Percentiles rank a stretch among this genome's conserved stretches.
These are phyloP conservation scores for Leccinum fibrillosum DNA, from an alignment of 768 basidiomycete species.

Conservation along the genomic window DNA sequence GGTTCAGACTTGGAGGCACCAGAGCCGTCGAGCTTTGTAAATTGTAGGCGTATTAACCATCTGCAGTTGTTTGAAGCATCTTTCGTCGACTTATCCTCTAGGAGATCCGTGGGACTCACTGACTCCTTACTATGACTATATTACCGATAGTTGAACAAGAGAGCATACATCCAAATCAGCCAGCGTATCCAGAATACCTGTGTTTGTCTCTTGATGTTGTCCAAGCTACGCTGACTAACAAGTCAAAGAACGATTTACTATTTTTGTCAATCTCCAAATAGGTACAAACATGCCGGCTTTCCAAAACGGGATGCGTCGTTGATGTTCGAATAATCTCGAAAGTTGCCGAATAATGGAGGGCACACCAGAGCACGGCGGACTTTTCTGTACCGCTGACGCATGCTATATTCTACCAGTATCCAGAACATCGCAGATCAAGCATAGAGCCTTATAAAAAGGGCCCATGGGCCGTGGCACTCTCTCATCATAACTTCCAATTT, in stretches of 20 bases:
- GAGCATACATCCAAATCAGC: too few species aligned
- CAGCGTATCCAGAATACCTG: too few species aligned
- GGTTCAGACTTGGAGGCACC: too few species aligned
- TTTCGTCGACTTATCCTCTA: too few species aligned
- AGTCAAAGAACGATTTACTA: not conserved
- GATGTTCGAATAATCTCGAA: constrained; percentile 8
- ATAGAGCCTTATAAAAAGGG: constrained; percentile 5
- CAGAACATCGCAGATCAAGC: constrained; percentile 2
- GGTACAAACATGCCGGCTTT: not conserved
- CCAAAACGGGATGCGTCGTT: not conserved
- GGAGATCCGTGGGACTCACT: too few species aligned
- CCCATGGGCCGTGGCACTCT: not conserved
- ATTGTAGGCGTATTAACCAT: too few species aligned
- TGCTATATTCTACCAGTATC: not conserved
- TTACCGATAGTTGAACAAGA: too few species aligned
- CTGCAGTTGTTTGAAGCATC: too few species aligned
- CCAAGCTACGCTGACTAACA: not conserved
- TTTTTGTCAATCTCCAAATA: not conserved
- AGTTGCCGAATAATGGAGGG: not conserved
- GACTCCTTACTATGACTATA: too few species aligned
- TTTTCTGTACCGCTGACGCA: not conserved
- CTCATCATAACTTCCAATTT: not conserved
- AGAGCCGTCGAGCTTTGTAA: too few species aligned
- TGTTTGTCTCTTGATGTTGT: too few species aligned
- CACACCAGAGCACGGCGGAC: not conserved